Base-by-base conservation (phyloP, 345 rosid genomes). In the Salix koriyanagi region DNA sequence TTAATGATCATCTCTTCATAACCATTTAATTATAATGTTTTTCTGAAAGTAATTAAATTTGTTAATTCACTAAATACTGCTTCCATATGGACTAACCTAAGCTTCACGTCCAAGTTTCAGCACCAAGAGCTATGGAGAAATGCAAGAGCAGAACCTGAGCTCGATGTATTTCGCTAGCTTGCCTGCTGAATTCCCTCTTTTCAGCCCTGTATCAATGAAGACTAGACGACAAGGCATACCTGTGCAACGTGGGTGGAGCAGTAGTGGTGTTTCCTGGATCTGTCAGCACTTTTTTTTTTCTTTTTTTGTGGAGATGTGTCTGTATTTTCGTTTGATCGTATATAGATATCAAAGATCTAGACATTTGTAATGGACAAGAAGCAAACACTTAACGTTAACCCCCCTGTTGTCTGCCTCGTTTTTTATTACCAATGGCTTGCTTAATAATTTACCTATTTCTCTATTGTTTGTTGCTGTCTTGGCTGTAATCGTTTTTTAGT, bases 91-190 rank as follows among this genome's bases (percentile, higher is more conserved):
- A 4, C 26, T 56, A 56, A 56, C 62, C 9, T 56, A 3, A 9
- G 9, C 23, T n/a, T n/a, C 5, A n/a, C 14, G 18, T 50, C 46
- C 13, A 62, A 56, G 8, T 76, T 85, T 75, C 87, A 83, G 87
- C 89, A 23, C 89, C 91, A 76, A 83, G 86, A 80, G 91, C 91
- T 28, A 89, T 87, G 90, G 86, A 86, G 87, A 88, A 89, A 77
- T 87, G 85, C 90, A 85, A 85, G 85, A 87, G 83, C 88, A 87
- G 87, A 77, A 72, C 73, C 87, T 89, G 83, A 85, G 80, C 48
- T 26, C 12, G 10, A 32, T 25, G 16, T 23, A 41, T 4, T n/a
- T 41, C 34, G 65, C 39, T n/a, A n/a, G n/a, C n/a, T 37, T 7
- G 14, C 23, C 15, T 21, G 72, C 37, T 54, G 74, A 52, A n/a